These are phyloP conservation scores for Fonsecaea multimorphosa DNA, from an alignment of 2,329 filamentous ascomycete genomes.

Conservation along the genomic window DNA sequence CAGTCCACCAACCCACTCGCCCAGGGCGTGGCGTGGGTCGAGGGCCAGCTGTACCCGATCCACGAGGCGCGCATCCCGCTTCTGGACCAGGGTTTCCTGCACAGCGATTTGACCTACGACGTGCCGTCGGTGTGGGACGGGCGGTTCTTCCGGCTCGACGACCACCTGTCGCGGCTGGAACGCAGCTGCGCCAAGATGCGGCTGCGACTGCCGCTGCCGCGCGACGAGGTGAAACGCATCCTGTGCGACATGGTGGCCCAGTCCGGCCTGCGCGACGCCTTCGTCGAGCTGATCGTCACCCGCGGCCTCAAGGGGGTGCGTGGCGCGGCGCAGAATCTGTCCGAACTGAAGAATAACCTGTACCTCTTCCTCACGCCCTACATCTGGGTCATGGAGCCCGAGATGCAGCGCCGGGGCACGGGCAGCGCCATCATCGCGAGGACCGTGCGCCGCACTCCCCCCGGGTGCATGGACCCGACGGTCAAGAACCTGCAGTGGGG, in stretches of 20 bases:
- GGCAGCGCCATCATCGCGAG: constrained; percentile 54
- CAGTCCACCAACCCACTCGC: constrained; percentile 49
- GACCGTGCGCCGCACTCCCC: constrained; percentile 54
- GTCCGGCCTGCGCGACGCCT: constrained; percentile 57
- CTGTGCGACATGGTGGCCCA: constrained; percentile 55
- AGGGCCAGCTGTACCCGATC: constrained; percentile 53
- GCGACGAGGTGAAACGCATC: constrained; percentile 48
- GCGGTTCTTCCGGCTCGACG: constrained; percentile 59
- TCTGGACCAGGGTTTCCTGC: constrained; percentile 60
- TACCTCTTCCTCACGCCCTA: constrained; percentile 59
- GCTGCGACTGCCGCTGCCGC: constrained; percentile 51
- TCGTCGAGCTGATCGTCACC: constrained; percentile 60
- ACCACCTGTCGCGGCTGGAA: constrained; percentile 56
- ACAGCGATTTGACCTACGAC: constrained; percentile 61
- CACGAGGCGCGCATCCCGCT: constrained; percentile 58
- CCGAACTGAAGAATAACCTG: constrained; percentile 48
- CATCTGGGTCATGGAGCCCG: constrained; percentile 59
- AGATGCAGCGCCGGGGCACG: constrained; percentile 48
- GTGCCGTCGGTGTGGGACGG: constrained; percentile 61
- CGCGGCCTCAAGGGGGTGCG: constrained; percentile 55
- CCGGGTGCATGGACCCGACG: constrained; percentile 58
- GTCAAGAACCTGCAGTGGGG: constrained; percentile 62
- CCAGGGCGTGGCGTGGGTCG: constrained; percentile 57
- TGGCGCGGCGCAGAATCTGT: constrained; percentile 43
- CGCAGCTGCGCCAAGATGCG: constrained; percentile 55